Percentiles rank a stretch among this genome's conserved stretches.
phyloP scores from a whole-genome alignment of 2,329 filamentous ascomycete genomes.

The Pseudopithomyces maydicus region DNA sequence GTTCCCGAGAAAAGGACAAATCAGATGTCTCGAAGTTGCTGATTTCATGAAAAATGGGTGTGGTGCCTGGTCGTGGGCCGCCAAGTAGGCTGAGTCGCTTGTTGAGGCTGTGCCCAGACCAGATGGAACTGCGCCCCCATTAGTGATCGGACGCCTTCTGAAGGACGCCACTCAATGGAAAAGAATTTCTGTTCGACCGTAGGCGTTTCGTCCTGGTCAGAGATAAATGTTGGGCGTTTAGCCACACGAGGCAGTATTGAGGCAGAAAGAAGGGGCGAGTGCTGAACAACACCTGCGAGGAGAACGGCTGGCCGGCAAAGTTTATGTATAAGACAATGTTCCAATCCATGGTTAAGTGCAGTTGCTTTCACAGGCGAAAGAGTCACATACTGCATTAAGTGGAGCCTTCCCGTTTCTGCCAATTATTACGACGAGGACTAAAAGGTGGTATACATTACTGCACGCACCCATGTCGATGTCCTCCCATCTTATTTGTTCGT shows the following conservation, averaged over 20 bases:
- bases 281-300: neutral
- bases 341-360: neutral
- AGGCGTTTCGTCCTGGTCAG: neutral
- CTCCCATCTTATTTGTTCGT: slow-evolving; percentile 7
- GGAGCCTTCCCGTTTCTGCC: neutral
- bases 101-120: slow-evolving; percentile 1
- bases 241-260: slow-evolving; percentile 9
- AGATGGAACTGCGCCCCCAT: neutral
- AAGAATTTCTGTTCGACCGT: neutral
- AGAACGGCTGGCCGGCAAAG: neutral
- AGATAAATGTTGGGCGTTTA: neutral
- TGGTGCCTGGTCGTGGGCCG: neutral
- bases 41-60: neutral
- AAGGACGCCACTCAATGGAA: neutral
- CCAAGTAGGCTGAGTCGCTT: neutral
- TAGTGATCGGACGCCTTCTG: neutral
- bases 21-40: neutral
- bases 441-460: no score
- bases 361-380: neutral
- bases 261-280: neutral
- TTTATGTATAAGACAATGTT: neutral
- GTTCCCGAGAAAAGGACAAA: neutral
- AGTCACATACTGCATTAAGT: neutral
- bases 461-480: slow-evolving; percentile 18
- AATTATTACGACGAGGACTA: neutral